These are phyloP conservation scores for Cercospora sp. DNA, from an alignment of 2,329 filamentous ascomycete species.

Conservation along the genomic window DNA sequence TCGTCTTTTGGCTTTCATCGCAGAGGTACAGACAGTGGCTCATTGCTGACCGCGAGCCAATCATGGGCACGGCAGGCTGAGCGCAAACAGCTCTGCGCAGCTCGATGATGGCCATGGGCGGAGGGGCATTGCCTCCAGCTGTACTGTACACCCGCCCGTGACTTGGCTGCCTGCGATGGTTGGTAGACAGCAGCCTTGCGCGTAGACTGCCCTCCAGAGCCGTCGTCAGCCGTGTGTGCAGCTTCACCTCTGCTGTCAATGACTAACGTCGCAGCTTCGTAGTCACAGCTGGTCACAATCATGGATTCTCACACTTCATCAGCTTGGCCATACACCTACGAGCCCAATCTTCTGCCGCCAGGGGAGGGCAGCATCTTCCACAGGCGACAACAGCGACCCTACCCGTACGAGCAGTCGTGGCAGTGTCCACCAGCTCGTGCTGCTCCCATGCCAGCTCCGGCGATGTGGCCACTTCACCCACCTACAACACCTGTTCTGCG, in stretches of 20 bases:
- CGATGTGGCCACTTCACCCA: background rate
- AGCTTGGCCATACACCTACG: background rate
- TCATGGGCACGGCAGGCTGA: constrained; percentile 10
- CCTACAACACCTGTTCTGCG: background rate
- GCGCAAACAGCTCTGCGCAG: constrained; percentile 10
- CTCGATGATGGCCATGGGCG: background rate
- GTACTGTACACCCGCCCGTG: constrained; percentile 3
- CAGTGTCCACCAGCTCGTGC: background rate
- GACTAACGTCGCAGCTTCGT: background rate
- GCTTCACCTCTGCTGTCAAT: background rate
- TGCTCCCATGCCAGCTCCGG: background rate
- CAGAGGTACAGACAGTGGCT: constrained; percentile 18
- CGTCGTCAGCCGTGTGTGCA: background rate
- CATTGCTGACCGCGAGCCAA: constrained; percentile 16
- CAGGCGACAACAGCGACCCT: background rate
- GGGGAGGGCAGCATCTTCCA: background rate
- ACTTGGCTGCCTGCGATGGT: constrained; percentile 18
- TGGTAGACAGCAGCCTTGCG: background rate
- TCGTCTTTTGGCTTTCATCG: background rate
- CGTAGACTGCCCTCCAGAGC: background rate
- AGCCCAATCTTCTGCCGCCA: background rate
- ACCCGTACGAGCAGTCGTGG: background rate
- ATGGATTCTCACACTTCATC: background rate
- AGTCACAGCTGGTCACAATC: background rate
- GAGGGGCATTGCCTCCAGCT: constrained; percentile 1